These are phyloP conservation scores for Globisporangium apiculatum DNA, from an alignment of 352 stramenopile genomes.

Conservation along the genomic window DNA sequence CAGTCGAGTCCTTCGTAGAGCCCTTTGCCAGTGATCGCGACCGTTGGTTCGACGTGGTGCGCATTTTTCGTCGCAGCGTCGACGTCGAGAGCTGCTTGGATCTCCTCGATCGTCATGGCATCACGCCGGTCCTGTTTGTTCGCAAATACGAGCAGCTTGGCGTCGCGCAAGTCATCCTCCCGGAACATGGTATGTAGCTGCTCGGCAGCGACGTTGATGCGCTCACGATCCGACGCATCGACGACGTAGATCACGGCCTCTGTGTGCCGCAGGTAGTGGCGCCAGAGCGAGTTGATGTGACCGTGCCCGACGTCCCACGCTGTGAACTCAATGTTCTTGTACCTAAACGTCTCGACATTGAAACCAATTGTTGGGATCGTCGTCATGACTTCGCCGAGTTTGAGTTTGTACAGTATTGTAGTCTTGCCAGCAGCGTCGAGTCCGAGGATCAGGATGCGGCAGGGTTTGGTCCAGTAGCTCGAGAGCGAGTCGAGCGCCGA, in stretches of 20 bases:
- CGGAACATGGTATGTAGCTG: conserved; percentile 35
- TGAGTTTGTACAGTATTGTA: conserved; percentile 91
- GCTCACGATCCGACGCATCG: conserved; percentile 45
- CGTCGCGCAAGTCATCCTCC: conserved; percentile 28
- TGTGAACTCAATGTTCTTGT: conserved; percentile 70
- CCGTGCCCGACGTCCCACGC: conserved; percentile 76
- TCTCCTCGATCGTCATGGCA: conserved; percentile 21
- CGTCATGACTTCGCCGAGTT: conserved; percentile 61
- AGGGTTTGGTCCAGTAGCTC: conserved; percentile 23
- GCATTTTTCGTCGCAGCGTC: conserved; percentile 27
- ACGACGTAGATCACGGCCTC: conserved; percentile 84
- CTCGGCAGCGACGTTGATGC: conserved; percentile 37
- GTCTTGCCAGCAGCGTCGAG: conserved; percentile 96
- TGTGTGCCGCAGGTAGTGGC: conserved; percentile 57
- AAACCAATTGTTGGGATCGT: conserved; percentile 85
- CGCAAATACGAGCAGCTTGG: conserved; percentile 38
- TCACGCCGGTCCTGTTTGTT: conserved; percentile 45
- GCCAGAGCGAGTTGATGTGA: conserved; percentile 45
- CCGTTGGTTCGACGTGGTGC: conserved; percentile 23
- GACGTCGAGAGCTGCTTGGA: conserved; percentile 27
- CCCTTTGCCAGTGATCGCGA: conserved; percentile 24
- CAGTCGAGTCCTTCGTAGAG: conserved; percentile 48
- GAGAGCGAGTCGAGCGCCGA: conserved; percentile 22
- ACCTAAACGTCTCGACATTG: conserved; percentile 77
- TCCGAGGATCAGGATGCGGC: conserved; percentile 85